A percentile compares a stretch with the other conserved stretches of the same genome.
phyloP scores from a whole-genome alignment of 75 land plant species.

The Pinus albicaulis region DNA sequence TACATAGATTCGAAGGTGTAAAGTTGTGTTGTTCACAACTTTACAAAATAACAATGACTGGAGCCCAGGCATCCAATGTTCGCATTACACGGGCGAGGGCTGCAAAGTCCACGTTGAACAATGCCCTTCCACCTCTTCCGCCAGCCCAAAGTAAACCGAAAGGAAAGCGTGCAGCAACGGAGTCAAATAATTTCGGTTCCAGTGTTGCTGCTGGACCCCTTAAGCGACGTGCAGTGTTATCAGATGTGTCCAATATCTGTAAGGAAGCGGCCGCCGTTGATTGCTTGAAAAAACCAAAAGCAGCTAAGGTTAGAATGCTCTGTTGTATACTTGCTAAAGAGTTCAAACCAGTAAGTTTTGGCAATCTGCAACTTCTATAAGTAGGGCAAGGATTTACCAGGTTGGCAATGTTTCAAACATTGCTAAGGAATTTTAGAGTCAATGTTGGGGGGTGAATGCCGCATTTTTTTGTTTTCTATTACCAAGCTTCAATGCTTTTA shows the following conservation, averaged over 20 bases:
- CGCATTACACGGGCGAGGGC: conserved; percentile 50
- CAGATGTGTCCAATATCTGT: conserved; percentile 30
- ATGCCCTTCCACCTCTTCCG: conserved; percentile 10
- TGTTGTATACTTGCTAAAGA: neutral
- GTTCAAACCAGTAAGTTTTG: neutral
- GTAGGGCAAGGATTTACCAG: neutral
- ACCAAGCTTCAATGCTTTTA: too few relatives aligned
- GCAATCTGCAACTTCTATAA: neutral
- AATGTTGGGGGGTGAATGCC: too few relatives aligned
- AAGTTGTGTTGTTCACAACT: too few relatives aligned
- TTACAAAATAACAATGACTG: neutral
- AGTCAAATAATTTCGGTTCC: conserved; percentile 5
- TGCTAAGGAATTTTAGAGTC: too few relatives aligned
- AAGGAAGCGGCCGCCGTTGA: neutral
- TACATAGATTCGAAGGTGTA: too few relatives aligned
- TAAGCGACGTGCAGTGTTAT: conserved; percentile 45
- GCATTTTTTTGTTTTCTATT: too few relatives aligned
- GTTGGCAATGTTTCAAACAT: neutral
- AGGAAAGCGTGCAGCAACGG: conserved; percentile 28
- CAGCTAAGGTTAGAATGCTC: neutral
- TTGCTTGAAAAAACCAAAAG: neutral
- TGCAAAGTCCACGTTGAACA: conserved; percentile 18
- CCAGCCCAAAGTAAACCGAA: conserved; percentile 8
- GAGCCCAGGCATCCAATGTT: neutral
- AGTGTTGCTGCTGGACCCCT: conserved; percentile 1